A percentile compares a stretch with the other conserved stretches of the same genome.
These are phyloP conservation scores for Venturia pyrina DNA, from an alignment of 2,329 filamentous ascomycete genomes.

Conservation along the genomic window DNA sequence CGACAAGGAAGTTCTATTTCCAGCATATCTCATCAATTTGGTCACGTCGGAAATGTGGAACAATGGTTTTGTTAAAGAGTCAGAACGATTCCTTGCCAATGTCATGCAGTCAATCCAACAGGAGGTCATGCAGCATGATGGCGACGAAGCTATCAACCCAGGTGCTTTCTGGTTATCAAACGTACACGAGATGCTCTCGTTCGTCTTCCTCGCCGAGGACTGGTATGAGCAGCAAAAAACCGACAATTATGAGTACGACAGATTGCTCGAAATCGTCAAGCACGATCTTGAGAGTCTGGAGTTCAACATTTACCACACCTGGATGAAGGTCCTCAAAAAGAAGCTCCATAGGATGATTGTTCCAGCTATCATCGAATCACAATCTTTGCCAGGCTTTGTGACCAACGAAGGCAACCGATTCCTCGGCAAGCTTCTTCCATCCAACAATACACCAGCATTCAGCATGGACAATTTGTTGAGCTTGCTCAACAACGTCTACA, in stretches of 20 bases:
- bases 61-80: slow-evolving; percentile 99
- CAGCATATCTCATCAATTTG: slow-evolving; percentile 95
- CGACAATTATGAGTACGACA: slow-evolving; percentile 98
- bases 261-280: slow-evolving; percentile 95
- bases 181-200: slow-evolving; percentile 98
- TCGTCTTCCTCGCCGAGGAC: slow-evolving; percentile 96
- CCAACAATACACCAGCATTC: slow-evolving; percentile 85
- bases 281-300: slow-evolving; percentile 96
- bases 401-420: slow-evolving; percentile 98
- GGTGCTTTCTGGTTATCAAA: slow-evolving; percentile 99
- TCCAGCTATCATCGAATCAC: slow-evolving; percentile 96
- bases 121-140: slow-evolving; percentile 98
- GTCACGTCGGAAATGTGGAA: slow-evolving; percentile 99
- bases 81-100: slow-evolving; percentile 94
- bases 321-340: slow-evolving; percentile 99
- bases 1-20: slow-evolving; percentile 98
- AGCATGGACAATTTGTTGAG: slow-evolving; percentile 99
- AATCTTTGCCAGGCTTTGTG: slow-evolving; percentile 94
- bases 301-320: slow-evolving; percentile 99
- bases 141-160: slow-evolving; percentile 92
- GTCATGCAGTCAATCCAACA: slow-evolving; percentile 99
- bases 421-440: slow-evolving; percentile 89
- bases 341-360: slow-evolving; percentile 99
- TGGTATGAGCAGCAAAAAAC: slow-evolving; percentile 99
- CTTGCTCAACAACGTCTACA: slow-evolving; percentile 92